Conservation (phyloP, 495 filamentous ascomycete genomes). For the Talaromyces liani region DNA sequence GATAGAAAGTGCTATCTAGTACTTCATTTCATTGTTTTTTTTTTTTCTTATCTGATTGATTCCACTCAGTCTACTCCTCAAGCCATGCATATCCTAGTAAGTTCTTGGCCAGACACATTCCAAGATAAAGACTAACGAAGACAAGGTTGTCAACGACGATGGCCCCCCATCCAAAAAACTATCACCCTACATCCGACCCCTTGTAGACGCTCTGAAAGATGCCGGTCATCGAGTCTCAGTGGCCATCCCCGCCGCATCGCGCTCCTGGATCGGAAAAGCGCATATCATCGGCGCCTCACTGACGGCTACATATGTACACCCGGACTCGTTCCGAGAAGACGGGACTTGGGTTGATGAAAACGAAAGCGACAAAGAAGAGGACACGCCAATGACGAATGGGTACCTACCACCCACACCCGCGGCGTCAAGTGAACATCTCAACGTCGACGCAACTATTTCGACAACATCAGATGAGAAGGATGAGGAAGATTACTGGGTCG, state of each 20-base stretch:
- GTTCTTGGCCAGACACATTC: too few species aligned
- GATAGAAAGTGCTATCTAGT: background rate
- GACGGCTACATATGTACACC: conserved; percentile 76
- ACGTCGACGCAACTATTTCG: conserved; percentile 9
- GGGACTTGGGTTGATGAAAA: conserved; percentile 30
- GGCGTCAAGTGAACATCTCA: conserved; percentile 2
- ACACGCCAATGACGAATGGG: background rate
- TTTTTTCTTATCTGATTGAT: background rate
- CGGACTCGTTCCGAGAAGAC: conserved; percentile 49
- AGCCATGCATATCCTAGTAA: conserved; percentile 42
- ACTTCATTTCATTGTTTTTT: background rate
- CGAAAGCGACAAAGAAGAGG: conserved; percentile 3
- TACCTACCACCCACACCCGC: conserved; percentile 37
- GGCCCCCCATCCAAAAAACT: conserved; percentile 81
- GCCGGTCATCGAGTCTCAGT: conserved; percentile 86
- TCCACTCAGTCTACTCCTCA: background rate
- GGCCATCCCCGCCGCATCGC: conserved; percentile 79
- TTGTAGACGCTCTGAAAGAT: conserved; percentile 67
- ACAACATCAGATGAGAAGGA: conserved; percentile 19
- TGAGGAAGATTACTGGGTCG: conserved; percentile 70
- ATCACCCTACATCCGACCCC: conserved; percentile 83
- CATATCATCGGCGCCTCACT: conserved; percentile 83
- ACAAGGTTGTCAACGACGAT: conserved; percentile 78
- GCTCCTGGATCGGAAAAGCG: conserved; percentile 97
- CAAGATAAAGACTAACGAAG: too few species aligned